Conservation (phyloP, 2,329 filamentous ascomycete species). For the Colletotrichum aenigma region DNA sequence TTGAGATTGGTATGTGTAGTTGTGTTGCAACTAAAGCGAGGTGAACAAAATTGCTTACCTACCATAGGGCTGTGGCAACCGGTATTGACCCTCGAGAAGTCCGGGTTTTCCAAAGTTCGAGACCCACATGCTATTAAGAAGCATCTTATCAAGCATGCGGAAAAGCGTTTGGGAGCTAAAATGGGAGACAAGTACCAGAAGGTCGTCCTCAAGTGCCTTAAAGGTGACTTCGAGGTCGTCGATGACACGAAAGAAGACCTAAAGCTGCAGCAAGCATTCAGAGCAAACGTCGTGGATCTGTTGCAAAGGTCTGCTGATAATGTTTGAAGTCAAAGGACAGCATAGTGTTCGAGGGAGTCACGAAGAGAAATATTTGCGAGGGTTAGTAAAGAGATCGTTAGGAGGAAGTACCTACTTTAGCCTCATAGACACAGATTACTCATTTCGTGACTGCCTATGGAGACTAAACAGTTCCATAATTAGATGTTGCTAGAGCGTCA, state of each 20-base stretch:
- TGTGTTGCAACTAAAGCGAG: rapidly evolving
- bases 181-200: background rate
- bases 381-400: background rate
- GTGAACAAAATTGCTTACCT: rapidly evolving
- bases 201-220: background rate
- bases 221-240: background rate
- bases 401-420: background rate
- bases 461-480: background rate
- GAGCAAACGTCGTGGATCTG: background rate
- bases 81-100: background rate
- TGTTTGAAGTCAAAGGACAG: background rate
- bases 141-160: background rate
- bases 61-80: background rate
- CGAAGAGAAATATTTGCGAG: background rate
- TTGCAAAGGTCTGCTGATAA: background rate
- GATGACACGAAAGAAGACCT: background rate
- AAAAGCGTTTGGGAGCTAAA: background rate
- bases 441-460: background rate
- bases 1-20: background rate
- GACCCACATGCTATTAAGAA: background rate
- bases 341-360: rapidly evolving
- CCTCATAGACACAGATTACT: background rate
- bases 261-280: background rate
- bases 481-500: background rate
- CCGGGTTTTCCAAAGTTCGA: background rate